A percentile compares a stretch with the other conserved stretches of the same genome.
phyloP scores from a whole-genome alignment of 2,329 filamentous ascomycete species.

The Mycosphaerella sp. region DNA sequence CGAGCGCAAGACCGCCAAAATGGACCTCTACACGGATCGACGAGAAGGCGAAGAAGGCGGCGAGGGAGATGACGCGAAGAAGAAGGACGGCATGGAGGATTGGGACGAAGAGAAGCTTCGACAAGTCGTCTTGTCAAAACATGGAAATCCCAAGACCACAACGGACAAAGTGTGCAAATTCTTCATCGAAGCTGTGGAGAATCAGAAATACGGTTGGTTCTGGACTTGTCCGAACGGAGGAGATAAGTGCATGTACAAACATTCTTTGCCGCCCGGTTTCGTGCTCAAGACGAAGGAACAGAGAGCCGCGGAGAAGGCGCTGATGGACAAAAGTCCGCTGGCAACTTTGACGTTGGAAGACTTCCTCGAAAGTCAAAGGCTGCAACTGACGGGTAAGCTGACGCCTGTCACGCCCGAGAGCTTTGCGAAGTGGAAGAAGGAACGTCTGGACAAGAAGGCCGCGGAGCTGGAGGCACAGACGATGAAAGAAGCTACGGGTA shows the following conservation, averaged over 20 bases:
- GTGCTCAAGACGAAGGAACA: conserved; percentile 98
- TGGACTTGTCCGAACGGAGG: conserved; percentile 96
- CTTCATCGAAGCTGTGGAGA: conserved; percentile 95
- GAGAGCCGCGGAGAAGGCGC: conserved; percentile 85
- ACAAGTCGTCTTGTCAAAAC: conserved; percentile 87
- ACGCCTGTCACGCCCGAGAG: conserved; percentile 90
- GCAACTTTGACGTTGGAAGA: conserved; percentile 95
- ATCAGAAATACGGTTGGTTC: conserved; percentile 99
- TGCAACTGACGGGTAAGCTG: conserved; percentile 84
- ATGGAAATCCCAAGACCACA: conserved; percentile 89
- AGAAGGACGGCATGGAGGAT: conserved; percentile 87
- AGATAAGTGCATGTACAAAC: conserved; percentile 98
- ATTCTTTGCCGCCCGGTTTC: conserved; percentile 90
- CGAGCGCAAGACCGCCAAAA: conserved; percentile 90
- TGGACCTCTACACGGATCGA: conserved; percentile 79
- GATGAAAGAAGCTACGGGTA: conserved; percentile 91
- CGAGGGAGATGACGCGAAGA: conserved; percentile 55
- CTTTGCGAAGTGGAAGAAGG: conserved; percentile 96
- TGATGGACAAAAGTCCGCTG: conserved; percentile 91
- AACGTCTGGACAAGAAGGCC: conserved; percentile 88
- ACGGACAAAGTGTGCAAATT: conserved; percentile 99
- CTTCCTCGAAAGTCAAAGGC: conserved; percentile 91
- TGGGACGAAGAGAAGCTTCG: conserved; percentile 97
- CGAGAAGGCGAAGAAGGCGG: conserved; percentile 65
- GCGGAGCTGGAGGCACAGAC: conserved; percentile 85